phyloP scores from a whole-genome alignment of 345 rosid species.

The Syzygium aqueum region DNA sequence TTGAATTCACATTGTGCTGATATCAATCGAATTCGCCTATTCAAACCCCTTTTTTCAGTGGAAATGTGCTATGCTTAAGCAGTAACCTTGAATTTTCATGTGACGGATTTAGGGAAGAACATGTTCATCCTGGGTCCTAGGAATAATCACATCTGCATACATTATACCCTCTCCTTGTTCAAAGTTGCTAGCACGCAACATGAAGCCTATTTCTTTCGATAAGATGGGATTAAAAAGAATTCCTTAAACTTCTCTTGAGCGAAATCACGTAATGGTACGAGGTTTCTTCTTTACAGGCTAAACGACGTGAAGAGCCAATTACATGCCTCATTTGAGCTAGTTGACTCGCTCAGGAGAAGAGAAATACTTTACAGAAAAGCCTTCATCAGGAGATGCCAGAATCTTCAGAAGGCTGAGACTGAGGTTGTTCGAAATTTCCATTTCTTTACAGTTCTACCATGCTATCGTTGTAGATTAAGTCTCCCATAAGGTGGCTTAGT shows the following conservation, averaged over 20 bases:
- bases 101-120: neutral
- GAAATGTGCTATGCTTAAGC: neutral
- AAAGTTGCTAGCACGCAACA: neutral
- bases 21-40: neutral
- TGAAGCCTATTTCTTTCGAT: neutral
- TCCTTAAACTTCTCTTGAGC: neutral
- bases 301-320: slow-evolving; percentile 26
- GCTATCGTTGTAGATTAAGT: neutral
- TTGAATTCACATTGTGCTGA: neutral
- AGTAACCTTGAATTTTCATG: neutral
- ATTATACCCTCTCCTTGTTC: neutral
- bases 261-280: neutral
- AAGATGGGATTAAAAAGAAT: too few species aligned
- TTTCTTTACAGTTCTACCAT: neutral
- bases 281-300: slow-evolving; percentile 28
- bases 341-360: slow-evolving; percentile 13
- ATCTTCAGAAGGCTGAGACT: slow-evolving; percentile 67
- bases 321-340: slow-evolving; percentile 11
- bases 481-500: neutral
- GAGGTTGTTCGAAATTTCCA: slow-evolving; percentile 35
- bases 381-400: slow-evolving; percentile 50
- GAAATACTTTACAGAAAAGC: slow-evolving; percentile 48
- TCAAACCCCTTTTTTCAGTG: neutral
- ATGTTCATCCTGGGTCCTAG: neutral
- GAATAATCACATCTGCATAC: neutral